Evolutionary conservation across 495 filamentous ascomycete genomes (phyloP), one percentile per base, ranked within the genome.

Genomic region (Saxophila tyrrhenica): DNA sequence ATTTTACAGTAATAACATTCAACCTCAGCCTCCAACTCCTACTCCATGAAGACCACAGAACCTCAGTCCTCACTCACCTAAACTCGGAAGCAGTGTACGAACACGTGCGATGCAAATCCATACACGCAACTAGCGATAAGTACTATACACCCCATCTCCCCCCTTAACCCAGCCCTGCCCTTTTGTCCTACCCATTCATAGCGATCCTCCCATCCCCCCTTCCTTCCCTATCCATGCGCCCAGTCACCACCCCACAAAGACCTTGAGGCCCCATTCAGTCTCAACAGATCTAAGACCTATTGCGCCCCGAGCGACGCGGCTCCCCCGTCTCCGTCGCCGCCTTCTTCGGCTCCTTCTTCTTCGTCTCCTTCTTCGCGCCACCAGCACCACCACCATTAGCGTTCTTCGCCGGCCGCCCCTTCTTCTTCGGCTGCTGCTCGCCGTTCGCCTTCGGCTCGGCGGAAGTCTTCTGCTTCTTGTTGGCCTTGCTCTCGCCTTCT

Each of bases 321-420:
- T 69, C 54, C 2, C 69, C 69, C 52, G 60, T 54, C 38, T 58
- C 69, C 11, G 69, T 71, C 8, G 69, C 67, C 24, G 69, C 67
- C 49, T 65, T 66, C 64, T 71, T 71, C 0, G 69, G 65, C 56
- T 62, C 57, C 38, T 54, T 56, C 62, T 68, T 66, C 21, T 55
- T 58, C 44, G 62, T 62, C 57, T 65, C 62, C 43, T 64, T 60
- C 52, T 65, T 64, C 50, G 57, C 50, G 20, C 43, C 35, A 23
- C 17, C 45, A 19, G 62, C 55, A 9, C 24, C 39, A 15, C 35
- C 48, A 17, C 49, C 53, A 22, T 50, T 57, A 5, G 54, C 45
- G n/a, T 58, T 58, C 65, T 76, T 76, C 10, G 75, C 72, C 16
- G 71, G 72, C 22, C 67, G 65, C 13, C 68, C 72, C 51, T 70